Conservation (phyloP, 495 filamentous ascomycete genomes). For the Cercophora sp. region DNA sequence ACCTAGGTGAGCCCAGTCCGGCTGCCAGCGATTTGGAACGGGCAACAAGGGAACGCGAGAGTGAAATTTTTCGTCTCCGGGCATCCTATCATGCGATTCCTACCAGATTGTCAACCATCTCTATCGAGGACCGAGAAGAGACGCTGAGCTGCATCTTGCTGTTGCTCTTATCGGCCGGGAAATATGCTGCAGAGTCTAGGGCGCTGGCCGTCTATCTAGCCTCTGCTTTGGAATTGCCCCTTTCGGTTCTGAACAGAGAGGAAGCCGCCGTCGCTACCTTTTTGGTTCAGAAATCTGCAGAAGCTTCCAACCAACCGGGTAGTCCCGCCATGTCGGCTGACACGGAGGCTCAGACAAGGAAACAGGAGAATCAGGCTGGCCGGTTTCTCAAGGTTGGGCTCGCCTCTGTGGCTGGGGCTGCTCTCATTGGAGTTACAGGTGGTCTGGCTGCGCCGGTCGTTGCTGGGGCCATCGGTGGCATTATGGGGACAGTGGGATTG, state of each 20-base stretch:
- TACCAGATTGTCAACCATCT: slow-evolving; percentile 37
- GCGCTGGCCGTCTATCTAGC: slow-evolving; percentile 61
- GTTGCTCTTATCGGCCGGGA: slow-evolving; percentile 64
- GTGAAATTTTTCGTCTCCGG: slow-evolving; percentile 33
- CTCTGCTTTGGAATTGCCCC: slow-evolving; percentile 59
- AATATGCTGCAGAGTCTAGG: slow-evolving; percentile 68
- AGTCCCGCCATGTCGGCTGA: slow-evolving; percentile 61
- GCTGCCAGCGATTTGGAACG: neutral
- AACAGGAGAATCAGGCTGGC: slow-evolving; percentile 55
- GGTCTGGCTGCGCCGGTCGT: slow-evolving; percentile 83
- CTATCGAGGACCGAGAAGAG: slow-evolving; percentile 41
- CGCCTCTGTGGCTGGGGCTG: slow-evolving; percentile 82
- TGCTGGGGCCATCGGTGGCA: slow-evolving; percentile 79
- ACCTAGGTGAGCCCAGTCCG: slow-evolving; percentile 23
- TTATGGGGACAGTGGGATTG: slow-evolving; percentile 80
- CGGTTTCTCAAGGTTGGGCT: slow-evolving; percentile 85
- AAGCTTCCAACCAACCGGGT: slow-evolving; percentile 31
- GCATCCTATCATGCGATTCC: slow-evolving; percentile 43
- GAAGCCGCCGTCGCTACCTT: slow-evolving; percentile 70
- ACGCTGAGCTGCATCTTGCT: slow-evolving; percentile 60
- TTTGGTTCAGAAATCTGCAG: slow-evolving; percentile 51
- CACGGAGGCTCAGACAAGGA: slow-evolving; percentile 61
- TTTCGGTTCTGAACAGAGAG: slow-evolving; percentile 57
- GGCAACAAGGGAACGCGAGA: slow-evolving; percentile 11
- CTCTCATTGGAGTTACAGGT: slow-evolving; percentile 80